These are phyloP conservation scores for Aureobasidium namibiae DNA, from an alignment of 2,329 filamentous ascomycete species.

Conservation along the genomic window DNA sequence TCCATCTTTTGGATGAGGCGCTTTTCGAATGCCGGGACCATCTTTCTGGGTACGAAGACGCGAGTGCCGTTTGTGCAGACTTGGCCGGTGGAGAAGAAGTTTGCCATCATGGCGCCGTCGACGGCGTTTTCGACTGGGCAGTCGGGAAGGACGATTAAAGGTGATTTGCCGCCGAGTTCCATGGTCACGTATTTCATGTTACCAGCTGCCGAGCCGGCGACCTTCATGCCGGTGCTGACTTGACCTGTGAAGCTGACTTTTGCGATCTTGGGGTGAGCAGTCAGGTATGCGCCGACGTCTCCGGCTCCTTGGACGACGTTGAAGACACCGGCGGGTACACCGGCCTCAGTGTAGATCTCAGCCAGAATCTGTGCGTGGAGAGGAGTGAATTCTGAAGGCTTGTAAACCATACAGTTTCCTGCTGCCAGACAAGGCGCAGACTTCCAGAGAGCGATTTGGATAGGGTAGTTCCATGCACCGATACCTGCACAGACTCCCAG, in stretches of 20 bases:
- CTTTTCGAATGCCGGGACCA: conserved; percentile 62
- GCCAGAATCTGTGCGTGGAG: conserved; percentile 72
- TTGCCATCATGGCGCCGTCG: conserved; percentile 85
- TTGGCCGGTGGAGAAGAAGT: conserved; percentile 85
- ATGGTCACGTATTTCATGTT: conserved; percentile 88
- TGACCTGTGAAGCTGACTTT: conserved; percentile 90
- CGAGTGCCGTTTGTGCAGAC: conserved; percentile 90
- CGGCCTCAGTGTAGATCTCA: conserved; percentile 68
- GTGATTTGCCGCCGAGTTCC: conserved; percentile 84
- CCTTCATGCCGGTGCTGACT: conserved; percentile 73
- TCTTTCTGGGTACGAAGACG: conserved; percentile 64
- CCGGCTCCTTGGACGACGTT: conserved; percentile 78
- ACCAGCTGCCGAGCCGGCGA: conserved; percentile 65
- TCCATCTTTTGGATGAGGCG: conserved; percentile 61
- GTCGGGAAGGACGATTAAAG: conserved; percentile 71
- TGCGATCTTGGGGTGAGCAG: conserved; percentile 61
- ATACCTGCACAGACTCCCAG: conserved; percentile 80
- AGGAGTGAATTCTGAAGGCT: conserved; percentile 79
- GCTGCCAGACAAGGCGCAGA: conserved; percentile 77
- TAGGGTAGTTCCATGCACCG: conserved; percentile 87
- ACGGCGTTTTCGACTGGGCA: conserved; percentile 72
- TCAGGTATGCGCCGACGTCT: conserved; percentile 67
- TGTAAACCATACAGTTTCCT: conserved; percentile 86
- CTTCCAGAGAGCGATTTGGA: conserved; percentile 88
- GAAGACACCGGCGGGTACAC: conserved; percentile 74